Evolutionary conservation across 257 asterid species (phyloP).

Genomic region (Solanum pennellii): DNA sequence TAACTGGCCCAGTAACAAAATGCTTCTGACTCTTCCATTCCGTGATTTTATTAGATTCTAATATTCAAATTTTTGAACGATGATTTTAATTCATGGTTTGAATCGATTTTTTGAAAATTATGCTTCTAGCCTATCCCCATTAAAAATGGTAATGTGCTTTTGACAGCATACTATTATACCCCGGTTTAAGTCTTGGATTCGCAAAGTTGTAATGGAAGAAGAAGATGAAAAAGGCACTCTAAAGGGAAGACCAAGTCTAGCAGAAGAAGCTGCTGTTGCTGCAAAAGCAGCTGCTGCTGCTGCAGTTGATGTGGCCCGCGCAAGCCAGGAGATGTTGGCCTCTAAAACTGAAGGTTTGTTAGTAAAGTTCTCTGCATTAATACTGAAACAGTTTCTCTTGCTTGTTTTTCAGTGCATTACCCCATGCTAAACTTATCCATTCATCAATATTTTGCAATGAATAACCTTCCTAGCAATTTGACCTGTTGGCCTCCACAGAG

Average conservation of each 20-base stretch:
- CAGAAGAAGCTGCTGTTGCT: slow-evolving; percentile 79
- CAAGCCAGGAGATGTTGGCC: slow-evolving; percentile 71
- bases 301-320: slow-evolving; percentile 85
- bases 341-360: slow-evolving; percentile 63
- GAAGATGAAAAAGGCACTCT: slow-evolving; percentile 28
- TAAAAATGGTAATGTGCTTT: neutral
- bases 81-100: neutral
- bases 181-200: slow-evolving; percentile 83
- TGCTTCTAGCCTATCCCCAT: neutral
- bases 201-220: slow-evolving; percentile 63
- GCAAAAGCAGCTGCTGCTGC: slow-evolving; percentile 93
- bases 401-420: neutral
- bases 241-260: slow-evolving; percentile 49
- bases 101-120: neutral
- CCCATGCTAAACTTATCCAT: neutral
- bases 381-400: neutral
- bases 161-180: slow-evolving; percentile 64
- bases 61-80: neutral
- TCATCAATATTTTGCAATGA: neutral
- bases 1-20: neutral
- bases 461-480: neutral
- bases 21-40: neutral
- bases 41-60: neutral
- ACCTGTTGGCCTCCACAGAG: slow-evolving; percentile 28
- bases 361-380: neutral